Conservation (phyloP, 1,139 yeast genomes). For the Candida glucosophila region DNA sequence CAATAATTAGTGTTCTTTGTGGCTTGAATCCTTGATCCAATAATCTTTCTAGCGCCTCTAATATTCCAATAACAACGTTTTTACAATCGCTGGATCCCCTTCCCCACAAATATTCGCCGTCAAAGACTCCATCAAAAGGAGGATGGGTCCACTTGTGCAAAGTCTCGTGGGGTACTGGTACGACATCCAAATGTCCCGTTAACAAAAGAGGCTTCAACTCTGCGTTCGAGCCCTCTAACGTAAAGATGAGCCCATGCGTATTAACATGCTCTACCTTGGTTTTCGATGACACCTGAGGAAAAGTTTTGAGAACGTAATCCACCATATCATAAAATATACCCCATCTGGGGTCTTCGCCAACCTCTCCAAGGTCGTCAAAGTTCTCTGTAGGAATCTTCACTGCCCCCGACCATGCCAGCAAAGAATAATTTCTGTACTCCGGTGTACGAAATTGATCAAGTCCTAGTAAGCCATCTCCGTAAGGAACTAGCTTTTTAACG, state of each 20-base stretch:
- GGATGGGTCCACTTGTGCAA: constrained; percentile 55
- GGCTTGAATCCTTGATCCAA: constrained; percentile 22
- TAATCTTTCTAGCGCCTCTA: constrained; percentile 32
- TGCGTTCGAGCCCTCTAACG: constrained; percentile 53
- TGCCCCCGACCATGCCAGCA: constrained; percentile 30
- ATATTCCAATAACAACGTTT: constrained; percentile 27
- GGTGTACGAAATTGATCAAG: too few species aligned
- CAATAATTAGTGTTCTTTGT: constrained; percentile 27
- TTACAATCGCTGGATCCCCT: constrained; percentile 38
- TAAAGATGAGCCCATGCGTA: constrained; percentile 55
- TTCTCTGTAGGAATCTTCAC: constrained; percentile 38
- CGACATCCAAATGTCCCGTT: constrained; percentile 78
- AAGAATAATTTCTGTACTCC: constrained; percentile 26
- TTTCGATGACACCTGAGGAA: constrained; percentile 47
- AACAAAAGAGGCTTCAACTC: constrained; percentile 57
- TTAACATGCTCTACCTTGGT: constrained; percentile 51
- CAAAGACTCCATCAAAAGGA: constrained; percentile 65
- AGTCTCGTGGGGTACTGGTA: constrained; percentile 63
- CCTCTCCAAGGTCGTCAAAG: constrained; percentile 35
- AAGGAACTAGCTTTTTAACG: too few species aligned
- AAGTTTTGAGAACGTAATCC: constrained; percentile 42
- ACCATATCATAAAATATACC: constrained; percentile 45
- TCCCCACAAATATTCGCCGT: constrained; percentile 38
- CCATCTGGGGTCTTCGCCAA: constrained; percentile 31
- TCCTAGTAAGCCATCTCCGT: too few species aligned